Evolutionary conservation across 2,329 filamentous ascomycete species (phyloP).

Genomic region (Chaetomium strumarium): DNA sequence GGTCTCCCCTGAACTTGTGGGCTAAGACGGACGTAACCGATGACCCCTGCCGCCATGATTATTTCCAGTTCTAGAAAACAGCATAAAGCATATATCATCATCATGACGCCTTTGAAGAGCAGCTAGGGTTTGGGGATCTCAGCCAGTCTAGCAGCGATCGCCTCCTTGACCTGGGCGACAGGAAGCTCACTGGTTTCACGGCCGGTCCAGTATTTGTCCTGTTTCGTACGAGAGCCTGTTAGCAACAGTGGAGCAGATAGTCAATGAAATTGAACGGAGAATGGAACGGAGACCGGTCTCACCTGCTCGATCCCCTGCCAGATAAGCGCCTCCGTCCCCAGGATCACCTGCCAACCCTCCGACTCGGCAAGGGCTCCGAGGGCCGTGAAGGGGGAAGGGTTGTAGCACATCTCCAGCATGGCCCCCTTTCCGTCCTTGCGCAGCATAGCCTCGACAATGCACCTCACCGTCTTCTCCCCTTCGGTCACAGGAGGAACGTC

Average conservation of each 20-base stretch:
- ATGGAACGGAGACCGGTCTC: neutral
- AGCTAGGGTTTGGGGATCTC: conserved; percentile 29
- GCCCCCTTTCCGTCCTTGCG: conserved; percentile 53
- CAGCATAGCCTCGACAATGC: conserved; percentile 46
- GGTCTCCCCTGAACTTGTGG: too few species aligned
- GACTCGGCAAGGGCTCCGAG: conserved; percentile 56
- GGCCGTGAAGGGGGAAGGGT: conserved; percentile 63
- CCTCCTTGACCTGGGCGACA: conserved; percentile 51
- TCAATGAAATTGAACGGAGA: neutral
- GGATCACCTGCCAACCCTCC: conserved; percentile 65
- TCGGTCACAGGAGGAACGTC: conserved; percentile 64
- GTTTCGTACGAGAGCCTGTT: neutral
- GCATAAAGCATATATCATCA: neutral
- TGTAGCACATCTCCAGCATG: conserved; percentile 79
- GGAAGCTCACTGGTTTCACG: conserved; percentile 52
- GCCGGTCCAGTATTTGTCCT: conserved; percentile 59
- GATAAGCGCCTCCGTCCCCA: conserved; percentile 71
- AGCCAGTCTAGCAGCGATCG: conserved; percentile 40
- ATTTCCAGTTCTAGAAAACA: too few species aligned
- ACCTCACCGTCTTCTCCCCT: conserved; percentile 55
- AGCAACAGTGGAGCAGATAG: neutral
- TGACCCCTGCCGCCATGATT: too few species aligned
- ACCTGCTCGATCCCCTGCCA: conserved; percentile 69
- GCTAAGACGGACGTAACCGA: too few species aligned
- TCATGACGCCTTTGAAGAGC: neutral